Percentiles rank a stretch among this genome's conserved stretches.
Evolutionary conservation across 169 alveolate species (phyloP).

Genomic region (Theileria annulata): DNA sequence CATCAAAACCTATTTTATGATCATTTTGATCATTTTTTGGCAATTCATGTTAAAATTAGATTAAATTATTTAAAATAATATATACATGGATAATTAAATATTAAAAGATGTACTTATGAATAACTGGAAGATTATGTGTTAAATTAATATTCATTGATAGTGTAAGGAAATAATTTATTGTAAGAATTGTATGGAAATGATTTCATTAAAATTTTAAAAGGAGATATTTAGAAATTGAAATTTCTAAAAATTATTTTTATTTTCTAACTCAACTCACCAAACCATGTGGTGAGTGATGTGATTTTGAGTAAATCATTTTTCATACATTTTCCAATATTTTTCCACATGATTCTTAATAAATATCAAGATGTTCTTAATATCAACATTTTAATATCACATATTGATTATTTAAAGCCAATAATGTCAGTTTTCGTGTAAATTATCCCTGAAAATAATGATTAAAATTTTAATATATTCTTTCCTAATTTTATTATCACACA

Average conservation of each 20-base stretch:
- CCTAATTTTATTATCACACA: constrained; percentile 12
- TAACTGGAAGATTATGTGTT: background rate
- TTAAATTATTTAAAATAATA: too few species aligned
- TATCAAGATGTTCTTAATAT: background rate
- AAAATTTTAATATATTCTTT: background rate
- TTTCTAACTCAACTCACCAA: background rate
- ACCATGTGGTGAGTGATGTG: constrained; percentile 21
- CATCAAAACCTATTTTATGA: background rate
- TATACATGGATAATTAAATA: too few species aligned
- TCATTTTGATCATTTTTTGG: background rate
- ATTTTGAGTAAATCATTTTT: background rate
- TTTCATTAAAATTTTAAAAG: background rate
- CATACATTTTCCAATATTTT: background rate
- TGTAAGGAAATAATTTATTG: background rate
- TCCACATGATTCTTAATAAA: background rate
- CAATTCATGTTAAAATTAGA: background rate
- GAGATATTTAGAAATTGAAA: too few species aligned
- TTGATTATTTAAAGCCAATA: background rate
- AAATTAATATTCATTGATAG: background rate
- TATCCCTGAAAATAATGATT: constrained; percentile 7
- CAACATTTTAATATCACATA: constrained; percentile 3
- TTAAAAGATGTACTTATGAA: too few species aligned
- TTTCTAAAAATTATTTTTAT: background rate
- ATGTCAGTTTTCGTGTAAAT: constrained; percentile 17
- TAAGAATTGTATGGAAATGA: too few species aligned